phyloP scores from a whole-genome alignment of 495 filamentous ascomycete species.

The Penicillium pulvis region DNA sequence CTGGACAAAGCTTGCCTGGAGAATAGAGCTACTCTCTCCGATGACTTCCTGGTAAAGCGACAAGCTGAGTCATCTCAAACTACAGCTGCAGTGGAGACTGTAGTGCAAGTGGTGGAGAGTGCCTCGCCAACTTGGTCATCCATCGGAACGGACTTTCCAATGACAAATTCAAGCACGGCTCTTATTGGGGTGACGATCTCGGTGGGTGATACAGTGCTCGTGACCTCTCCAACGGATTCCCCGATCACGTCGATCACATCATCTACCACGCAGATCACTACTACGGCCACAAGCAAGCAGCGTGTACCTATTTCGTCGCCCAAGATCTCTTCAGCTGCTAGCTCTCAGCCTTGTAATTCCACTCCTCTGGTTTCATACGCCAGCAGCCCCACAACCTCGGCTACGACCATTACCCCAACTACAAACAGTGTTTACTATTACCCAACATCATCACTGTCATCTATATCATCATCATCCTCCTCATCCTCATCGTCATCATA shows the following conservation, averaged over 20 bases:
- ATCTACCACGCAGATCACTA: not conserved
- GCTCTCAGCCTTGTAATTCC: constrained; percentile 12
- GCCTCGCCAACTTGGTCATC: constrained; percentile 25
- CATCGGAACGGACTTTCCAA: constrained; percentile 14
- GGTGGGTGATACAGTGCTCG: not conserved
- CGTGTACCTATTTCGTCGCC: constrained; percentile 12
- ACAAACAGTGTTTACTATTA: not conserved
- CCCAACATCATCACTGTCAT: not conserved
- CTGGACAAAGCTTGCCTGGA: constrained; percentile 16
- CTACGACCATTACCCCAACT: constrained; percentile 10
- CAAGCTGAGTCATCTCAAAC: constrained; percentile 14
- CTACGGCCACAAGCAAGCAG: constrained; percentile 10
- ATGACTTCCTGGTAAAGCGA: constrained; percentile 17
- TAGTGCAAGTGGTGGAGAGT: constrained; percentile 25
- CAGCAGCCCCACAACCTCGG: constrained; percentile 14
- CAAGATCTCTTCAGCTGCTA: constrained; percentile 10
- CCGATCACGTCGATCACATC: not conserved
- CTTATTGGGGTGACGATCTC: constrained; percentile 19
- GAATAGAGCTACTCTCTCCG: not conserved
- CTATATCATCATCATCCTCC: not conserved
- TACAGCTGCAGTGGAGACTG: constrained; percentile 13
- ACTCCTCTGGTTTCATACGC: constrained; percentile 17
- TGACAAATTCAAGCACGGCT: constrained; percentile 21
- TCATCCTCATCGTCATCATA: not conserved
- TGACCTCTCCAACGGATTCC: not conserved